Percentiles rank a stretch among this genome's conserved stretches.
These are phyloP conservation scores for Tremella fuciformis DNA, from an alignment of 768 basidiomycete genomes.

Conservation along the genomic window DNA sequence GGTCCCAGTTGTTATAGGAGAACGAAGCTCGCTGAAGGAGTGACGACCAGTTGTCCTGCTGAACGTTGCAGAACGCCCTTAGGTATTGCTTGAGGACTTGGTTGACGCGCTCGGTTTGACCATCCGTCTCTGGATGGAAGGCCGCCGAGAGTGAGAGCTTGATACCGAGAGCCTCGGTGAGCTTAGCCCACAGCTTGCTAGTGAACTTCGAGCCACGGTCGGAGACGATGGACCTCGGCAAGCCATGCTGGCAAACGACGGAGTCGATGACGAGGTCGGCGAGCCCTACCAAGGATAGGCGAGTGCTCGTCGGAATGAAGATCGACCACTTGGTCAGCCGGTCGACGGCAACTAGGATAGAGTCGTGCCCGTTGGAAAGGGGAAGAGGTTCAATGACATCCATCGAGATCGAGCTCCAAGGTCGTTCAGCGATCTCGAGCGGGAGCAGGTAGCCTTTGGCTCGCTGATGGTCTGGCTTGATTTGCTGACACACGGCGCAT, in stretches of 20 bases:
- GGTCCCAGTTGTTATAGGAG: background rate
- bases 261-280: background rate
- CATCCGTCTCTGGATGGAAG: constrained; percentile 53
- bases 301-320: constrained; percentile 54
- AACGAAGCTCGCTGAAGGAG: background rate
- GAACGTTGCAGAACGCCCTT: background rate
- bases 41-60: background rate
- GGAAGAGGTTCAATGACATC: constrained; percentile 54
- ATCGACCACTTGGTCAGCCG: constrained; percentile 54
- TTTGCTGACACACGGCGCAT: too few relatives aligned
- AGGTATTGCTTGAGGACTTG: too few relatives aligned
- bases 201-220: constrained; percentile 43
- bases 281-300: background rate
- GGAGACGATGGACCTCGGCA: constrained; percentile 37
- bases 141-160: constrained; percentile 47
- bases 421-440: constrained; percentile 38
- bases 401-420: constrained; percentile 53
- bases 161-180: constrained; percentile 25
- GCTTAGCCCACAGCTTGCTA: constrained; percentile 47
- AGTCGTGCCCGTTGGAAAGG: constrained; percentile 48
- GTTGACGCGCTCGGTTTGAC: background rate
- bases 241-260: background rate
- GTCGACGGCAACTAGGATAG: constrained; percentile 54
- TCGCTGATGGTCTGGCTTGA: too few relatives aligned
- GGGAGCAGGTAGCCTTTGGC: too few relatives aligned